Percentiles rank a stretch among this genome's conserved stretches.
Conservation (phyloP, 208 protist species). For the Leishmania martiniquensis region DNA sequence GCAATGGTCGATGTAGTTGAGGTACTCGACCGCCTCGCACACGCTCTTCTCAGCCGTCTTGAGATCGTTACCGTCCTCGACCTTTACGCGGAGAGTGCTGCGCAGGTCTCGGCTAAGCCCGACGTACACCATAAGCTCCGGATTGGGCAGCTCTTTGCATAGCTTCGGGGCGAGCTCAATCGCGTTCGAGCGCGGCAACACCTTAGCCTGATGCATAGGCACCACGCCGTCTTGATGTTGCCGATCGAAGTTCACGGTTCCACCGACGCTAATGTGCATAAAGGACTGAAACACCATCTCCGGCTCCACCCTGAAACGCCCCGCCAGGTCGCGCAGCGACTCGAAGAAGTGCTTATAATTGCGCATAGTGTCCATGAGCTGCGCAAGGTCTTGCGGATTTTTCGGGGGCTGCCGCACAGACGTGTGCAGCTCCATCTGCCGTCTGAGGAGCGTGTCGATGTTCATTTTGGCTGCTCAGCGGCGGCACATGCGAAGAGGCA, state of each 20-base stretch:
- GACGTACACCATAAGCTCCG: constrained; percentile 75
- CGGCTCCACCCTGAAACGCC: constrained; percentile 39
- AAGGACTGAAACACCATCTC: constrained; percentile 87
- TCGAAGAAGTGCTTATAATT: constrained; percentile 71
- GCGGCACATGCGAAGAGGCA: not conserved
- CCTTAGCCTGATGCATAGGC: constrained; percentile 93
- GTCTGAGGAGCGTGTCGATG: constrained; percentile 61
- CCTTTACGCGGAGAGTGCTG: constrained; percentile 79
- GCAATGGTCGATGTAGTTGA: constrained; percentile 70
- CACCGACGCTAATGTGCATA: constrained; percentile 84
- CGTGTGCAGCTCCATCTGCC: constrained; percentile 92
- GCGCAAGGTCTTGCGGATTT: constrained; percentile 60
- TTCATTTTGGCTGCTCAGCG: constrained; percentile 49
- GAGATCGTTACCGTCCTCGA: constrained; percentile 90
- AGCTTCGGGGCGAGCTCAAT: constrained; percentile 71
- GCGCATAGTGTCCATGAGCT: constrained; percentile 60
- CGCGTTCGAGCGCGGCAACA: constrained; percentile 69
- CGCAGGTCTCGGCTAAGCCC: constrained; percentile 68
- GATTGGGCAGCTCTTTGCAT: constrained; percentile 49
- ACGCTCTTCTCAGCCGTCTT: constrained; percentile 64
- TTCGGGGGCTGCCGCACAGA: constrained; percentile 73
- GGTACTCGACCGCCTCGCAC: constrained; percentile 71
- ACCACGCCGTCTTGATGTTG: constrained; percentile 80
- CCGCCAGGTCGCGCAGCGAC: constrained; percentile 45
- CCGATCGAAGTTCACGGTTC: constrained; percentile 75